Base-by-base conservation (phyloP, 2,329 filamentous ascomycete species). In the Trichoderma sp. region DNA sequence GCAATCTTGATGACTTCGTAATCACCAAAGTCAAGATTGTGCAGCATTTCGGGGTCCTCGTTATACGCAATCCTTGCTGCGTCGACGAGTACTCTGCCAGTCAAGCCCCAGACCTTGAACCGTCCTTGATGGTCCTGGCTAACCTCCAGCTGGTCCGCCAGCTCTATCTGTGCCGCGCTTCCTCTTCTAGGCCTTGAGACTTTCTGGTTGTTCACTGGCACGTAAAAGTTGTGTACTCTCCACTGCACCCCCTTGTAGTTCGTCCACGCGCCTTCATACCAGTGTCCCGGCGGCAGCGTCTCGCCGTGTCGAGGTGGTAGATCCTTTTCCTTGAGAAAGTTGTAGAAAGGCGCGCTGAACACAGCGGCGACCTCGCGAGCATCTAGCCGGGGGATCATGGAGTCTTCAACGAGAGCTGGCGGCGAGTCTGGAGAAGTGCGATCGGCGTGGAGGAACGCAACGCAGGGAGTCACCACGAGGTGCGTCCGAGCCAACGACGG, bases 51-150 rank as follows among this genome's bases (percentile, higher is more conserved):
- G 4, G 95, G 95, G 79, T 93, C 89, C 82, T 92, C 88, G 2
- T 83, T 91, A 80, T 96, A 98, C 24, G 95, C 95, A 21, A 97
- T 87, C 74, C 93, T 86, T 39, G 95, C 95, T 5, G 92, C 92
- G 82, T 98, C 95, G 6, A 98, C 93, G 70, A 98, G 81, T 70
- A 98, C 95, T 67, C 94, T 86, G 3, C 94, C 95, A 68, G 95
- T 98, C 93, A 98, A 95, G 18, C 95, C 95, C 88, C 95, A 98
- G 5, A 98, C 94, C 76, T 92, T 90, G 82, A 96, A 97, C 47
- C 92, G 85, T 3, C 84, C 84, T 4, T 81, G 78, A 12, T 82
- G 80, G 73, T 86, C 83, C 73, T 83, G 78, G 15, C 32, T 47
- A 74, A 86, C 84, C 71, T 88, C 83, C 18, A 86, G 76, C 73